Evolutionary conservation across 2,329 filamentous ascomycete species (phyloP).

Genomic region (Talaromyces atroroseus): DNA sequence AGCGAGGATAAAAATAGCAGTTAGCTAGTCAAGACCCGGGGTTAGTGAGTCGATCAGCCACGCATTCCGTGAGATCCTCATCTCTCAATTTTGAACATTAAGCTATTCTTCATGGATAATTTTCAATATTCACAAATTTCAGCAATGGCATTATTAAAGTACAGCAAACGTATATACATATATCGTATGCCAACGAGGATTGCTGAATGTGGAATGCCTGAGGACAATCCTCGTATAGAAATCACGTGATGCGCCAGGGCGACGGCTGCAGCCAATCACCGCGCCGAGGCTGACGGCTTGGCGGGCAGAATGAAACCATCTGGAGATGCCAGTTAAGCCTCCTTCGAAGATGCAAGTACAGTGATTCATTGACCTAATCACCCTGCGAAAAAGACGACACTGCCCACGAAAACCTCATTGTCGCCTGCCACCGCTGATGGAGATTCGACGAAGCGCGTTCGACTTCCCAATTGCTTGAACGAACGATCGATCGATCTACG

Average conservation of each 20-base stretch:
- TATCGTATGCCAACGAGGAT: no score
- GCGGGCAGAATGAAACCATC: not conserved
- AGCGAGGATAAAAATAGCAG: no score
- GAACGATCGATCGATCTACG: not conserved
- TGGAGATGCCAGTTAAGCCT: not conserved
- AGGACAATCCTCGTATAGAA: not conserved
- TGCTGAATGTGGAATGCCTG: no score
- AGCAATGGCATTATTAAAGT: no score
- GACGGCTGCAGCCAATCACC: not conserved
- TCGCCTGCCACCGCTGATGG: not conserved
- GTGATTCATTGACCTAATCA: not conserved
- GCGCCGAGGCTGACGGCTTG: not conserved
- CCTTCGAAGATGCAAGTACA: not conserved
- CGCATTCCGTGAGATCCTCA: no score
- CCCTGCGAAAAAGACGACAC: not conserved
- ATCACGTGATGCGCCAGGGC: not conserved
- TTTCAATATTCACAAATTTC: no score
- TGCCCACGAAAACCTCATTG: not conserved
- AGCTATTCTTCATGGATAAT: no score
- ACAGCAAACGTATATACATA: no score
- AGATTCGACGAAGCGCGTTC: not conserved
- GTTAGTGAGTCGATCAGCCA: no score
- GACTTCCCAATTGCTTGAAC: constrained; percentile 5
- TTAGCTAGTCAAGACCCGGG: no score
- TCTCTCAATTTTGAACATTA: no score